These are phyloP conservation scores for Fusarium oxysporum DNA, from an alignment of 2,329 filamentous ascomycete species.

Conservation along the genomic window DNA sequence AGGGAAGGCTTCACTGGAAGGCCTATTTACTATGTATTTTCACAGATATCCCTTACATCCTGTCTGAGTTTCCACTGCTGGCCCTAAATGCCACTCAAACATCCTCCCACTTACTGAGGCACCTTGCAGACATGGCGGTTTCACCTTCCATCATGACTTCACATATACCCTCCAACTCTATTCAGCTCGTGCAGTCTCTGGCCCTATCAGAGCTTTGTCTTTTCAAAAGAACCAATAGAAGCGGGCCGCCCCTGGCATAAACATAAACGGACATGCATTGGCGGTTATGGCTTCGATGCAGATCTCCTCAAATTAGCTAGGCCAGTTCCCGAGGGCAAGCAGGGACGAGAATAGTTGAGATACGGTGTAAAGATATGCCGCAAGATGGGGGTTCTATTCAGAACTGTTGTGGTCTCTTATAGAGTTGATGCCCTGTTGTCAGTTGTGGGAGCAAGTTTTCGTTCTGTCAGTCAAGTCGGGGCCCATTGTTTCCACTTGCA, in stretches of 20 bases:
- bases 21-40: fast-evolving
- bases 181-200: conserved; percentile 38
- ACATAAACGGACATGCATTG: conserved; percentile 12
- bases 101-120: neutral
- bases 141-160: conserved; percentile 30
- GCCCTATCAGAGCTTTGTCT: conserved; percentile 9
- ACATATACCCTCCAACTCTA: conserved; percentile 11
- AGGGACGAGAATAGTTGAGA: neutral
- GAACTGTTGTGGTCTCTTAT: conserved; percentile 7
- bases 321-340: neutral
- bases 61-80: neutral
- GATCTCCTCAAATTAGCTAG: conserved; percentile 17
- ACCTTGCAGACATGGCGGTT: conserved; percentile 29
- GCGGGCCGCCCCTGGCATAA: conserved; percentile 21
- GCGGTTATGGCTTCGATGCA: conserved; percentile 4
- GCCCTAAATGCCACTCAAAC: neutral
- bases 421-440: neutral
- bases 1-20: neutral
- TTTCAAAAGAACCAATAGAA: conserved; percentile 22
- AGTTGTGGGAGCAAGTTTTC: neutral
- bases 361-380: conserved; percentile 19
- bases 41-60: fast-evolving
- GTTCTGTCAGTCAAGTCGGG: neutral
- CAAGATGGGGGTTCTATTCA: neutral
- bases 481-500: neutral